These are phyloP conservation scores for Sphagnurus paluster DNA, from an alignment of 1,284 basidiomycete species.

Conservation along the genomic window DNA sequence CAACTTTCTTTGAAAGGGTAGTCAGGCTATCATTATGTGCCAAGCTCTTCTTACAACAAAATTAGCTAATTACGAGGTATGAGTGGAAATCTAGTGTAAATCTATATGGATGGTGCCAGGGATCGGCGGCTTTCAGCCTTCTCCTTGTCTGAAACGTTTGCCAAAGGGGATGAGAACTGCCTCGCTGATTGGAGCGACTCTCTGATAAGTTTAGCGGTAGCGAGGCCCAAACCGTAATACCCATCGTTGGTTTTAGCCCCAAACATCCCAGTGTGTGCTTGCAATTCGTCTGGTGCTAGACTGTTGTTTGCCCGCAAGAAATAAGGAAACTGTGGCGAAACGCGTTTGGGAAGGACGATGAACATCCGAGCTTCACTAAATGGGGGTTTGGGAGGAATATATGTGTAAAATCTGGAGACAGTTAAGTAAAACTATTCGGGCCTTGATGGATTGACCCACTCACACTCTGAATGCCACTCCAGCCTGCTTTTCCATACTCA, in stretches of 20 bases:
- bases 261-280: constrained; percentile 92
- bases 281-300: constrained; percentile 75
- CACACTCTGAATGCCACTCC: constrained; percentile 78
- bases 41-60: background rate
- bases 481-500: constrained; percentile 57
- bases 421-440: constrained; percentile 5
- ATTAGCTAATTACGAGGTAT: constrained; percentile 10
- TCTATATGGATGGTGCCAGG: background rate
- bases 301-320: constrained; percentile 69
- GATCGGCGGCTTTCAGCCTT: background rate
- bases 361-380: constrained; percentile 68
- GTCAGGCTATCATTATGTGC: background rate
- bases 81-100: background rate
- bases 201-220: constrained; percentile 58
- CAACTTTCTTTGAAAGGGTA: constrained; percentile 54
- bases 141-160: too few relatives aligned
- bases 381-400: constrained; percentile 56
- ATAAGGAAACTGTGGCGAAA: constrained; percentile 49
- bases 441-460: constrained; percentile 3
- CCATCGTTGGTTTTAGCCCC: constrained; percentile 81
- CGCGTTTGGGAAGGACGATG: constrained; percentile 65
- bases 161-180: too few relatives aligned
- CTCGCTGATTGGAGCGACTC: constrained; percentile 45
- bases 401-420: constrained; percentile 71
- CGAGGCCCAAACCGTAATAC: constrained; percentile 84